These are phyloP conservation scores for Aspergillus diversus DNA, from an alignment of 495 filamentous ascomycete species.

Conservation along the genomic window DNA sequence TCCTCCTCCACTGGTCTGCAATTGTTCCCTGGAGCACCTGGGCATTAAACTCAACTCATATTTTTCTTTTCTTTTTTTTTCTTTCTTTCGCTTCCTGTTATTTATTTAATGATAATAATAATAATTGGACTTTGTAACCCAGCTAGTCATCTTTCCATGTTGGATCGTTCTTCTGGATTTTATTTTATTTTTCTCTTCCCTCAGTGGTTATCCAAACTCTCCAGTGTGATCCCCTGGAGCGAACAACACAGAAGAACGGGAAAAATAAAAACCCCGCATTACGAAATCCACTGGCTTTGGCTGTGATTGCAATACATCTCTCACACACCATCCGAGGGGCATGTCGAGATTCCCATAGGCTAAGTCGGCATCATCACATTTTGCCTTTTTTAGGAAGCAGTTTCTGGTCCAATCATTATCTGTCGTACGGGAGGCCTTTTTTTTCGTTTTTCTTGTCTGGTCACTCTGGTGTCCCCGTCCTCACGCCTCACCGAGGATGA, in stretches of 20 bases:
- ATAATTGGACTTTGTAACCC: background rate
- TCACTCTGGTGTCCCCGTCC: conserved; percentile 7
- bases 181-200: background rate
- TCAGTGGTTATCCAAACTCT: background rate
- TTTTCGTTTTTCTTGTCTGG: conserved; percentile 10
- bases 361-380: background rate
- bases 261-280: conserved; percentile 20
- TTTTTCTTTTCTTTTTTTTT: background rate
- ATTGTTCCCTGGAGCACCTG: background rate
- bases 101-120: conserved; percentile 3
- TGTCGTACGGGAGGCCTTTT: conserved; percentile 1
- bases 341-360: conserved; percentile 14
- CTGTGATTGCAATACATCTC: conserved; percentile 17
- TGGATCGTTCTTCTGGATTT: background rate
- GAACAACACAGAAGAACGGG: background rate
- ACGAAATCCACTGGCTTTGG: conserved; percentile 7
- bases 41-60: background rate
- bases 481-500: conserved; percentile 29
- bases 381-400: conserved; percentile 22
- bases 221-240: background rate
- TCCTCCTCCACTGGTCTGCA: background rate
- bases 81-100: background rate
- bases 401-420: conserved; percentile 20
- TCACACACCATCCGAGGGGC: conserved; percentile 13
- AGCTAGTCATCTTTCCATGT: background rate